Evolutionary conservation across 2,329 filamentous ascomycete genomes (phyloP), one percentile per base, ranked within the genome.

Genomic region (Mollisiaceae sp.): DNA sequence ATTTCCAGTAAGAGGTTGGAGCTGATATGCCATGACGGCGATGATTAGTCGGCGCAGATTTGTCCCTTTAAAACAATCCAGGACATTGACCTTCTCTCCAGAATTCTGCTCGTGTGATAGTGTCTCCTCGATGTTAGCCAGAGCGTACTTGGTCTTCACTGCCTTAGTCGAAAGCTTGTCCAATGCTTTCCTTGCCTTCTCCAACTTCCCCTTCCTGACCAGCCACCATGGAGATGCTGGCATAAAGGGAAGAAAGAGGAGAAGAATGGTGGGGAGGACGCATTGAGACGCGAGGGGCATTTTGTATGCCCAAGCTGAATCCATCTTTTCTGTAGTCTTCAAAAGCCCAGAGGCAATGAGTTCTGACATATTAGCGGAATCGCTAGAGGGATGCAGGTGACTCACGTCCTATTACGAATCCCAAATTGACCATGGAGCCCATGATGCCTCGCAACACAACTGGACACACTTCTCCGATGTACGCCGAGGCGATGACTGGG

Each of bases 341-440:
- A 60, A 36, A 47, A 60, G 58, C 35, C 35, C 58, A 6, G 58
- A 47, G 8, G 58, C 58, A n/a, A 60, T n/a, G 22, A 60, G 43
- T 60, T 60, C 58, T 62, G 11, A 8, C 18, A 47, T 4, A 18
- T 45, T 18, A 56, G 54, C 43, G 39, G 39, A 6, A 8, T 35
- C 24, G n/a, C 27, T 22, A 47, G 15, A 45, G n/a, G 9, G 24
- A 12, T 22, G 32, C 20, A 58, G 60, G 27, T 9, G n/a, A 52
- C 60, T 57, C 32, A 62, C 60, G 60, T 22, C 60, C 60, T 20
- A 52, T 32, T 4, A 62, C 60, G n/a, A 62, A 62, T 15, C 60
- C 60, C 15, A 62, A 20, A 39, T 62, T 62, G 52, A 62, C 60
- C 60, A 62, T 62, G 14, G 60, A 62, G 1, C 60, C 60, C 50